phyloP scores from a whole-genome alignment of 2,329 filamentous ascomycete species.

The Myrmaecium sp. region DNA sequence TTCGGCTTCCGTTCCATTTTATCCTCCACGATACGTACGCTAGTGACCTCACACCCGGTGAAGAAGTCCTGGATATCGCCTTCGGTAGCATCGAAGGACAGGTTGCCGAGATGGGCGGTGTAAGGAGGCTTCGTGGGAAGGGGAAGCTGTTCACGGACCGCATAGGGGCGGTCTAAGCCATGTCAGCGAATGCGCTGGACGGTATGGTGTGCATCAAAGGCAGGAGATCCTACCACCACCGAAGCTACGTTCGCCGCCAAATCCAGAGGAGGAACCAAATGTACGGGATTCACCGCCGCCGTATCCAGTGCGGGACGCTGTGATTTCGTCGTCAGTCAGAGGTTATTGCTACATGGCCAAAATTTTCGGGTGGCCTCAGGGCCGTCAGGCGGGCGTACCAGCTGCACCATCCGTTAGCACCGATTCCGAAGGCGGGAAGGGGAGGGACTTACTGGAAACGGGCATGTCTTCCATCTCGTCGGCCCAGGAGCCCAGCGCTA shows the following conservation, averaged over 20 bases:
- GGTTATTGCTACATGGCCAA: no score
- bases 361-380: neutral
- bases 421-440: neutral
- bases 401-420: slow-evolving; percentile 2
- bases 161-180: slow-evolving; percentile 25
- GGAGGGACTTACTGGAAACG: slow-evolving; percentile 46
- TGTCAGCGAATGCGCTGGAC: neutral
- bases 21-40: slow-evolving; percentile 92
- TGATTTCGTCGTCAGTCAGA: no score
- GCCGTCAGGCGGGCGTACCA: slow-evolving; percentile 1
- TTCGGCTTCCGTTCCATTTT: slow-evolving; percentile 87
- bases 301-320: slow-evolving; percentile 28
- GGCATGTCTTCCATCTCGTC: slow-evolving; percentile 90
- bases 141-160: slow-evolving; percentile 58
- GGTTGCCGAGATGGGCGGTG: slow-evolving; percentile 90
- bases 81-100: slow-evolving; percentile 83
- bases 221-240: slow-evolving; percentile 1
- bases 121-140: slow-evolving; percentile 85
- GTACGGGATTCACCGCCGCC: slow-evolving; percentile 32
- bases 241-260: slow-evolving; percentile 10
- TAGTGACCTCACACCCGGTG: slow-evolving; percentile 66
- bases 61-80: slow-evolving; percentile 79
- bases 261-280: slow-evolving; percentile 25
- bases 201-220: neutral
- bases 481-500: slow-evolving; percentile 82